Percentiles rank a stretch among this genome's conserved stretches.
phyloP scores from a whole-genome alignment of 2,329 filamentous ascomycete species.

The Penicillium sp. region DNA sequence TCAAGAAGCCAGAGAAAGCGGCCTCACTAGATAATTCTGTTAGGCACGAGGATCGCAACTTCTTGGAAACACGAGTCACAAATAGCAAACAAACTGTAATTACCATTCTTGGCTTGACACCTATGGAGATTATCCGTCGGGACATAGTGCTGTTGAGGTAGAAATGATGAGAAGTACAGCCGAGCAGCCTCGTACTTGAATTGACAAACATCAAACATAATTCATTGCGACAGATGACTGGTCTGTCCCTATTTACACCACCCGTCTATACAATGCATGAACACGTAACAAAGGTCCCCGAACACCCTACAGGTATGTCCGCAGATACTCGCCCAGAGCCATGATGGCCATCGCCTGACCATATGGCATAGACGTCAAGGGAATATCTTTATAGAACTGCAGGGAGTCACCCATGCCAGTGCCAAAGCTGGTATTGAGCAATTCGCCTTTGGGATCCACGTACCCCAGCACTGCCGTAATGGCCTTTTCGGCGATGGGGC shows the following conservation, averaged over 20 bases:
- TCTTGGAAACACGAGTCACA: too few species aligned
- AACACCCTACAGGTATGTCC: conserved; percentile 54
- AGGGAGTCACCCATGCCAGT: conserved; percentile 74
- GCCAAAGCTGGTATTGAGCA: conserved; percentile 75
- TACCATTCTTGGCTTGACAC: too few species aligned
- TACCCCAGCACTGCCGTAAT: conserved; percentile 67
- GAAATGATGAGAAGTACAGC: too few species aligned
- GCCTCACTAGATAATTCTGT: too few species aligned
- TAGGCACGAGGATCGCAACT: too few species aligned
- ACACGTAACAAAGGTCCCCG: background rate
- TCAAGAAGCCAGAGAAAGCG: too few species aligned
- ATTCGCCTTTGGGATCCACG: conserved; percentile 67
- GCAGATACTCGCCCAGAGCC: conserved; percentile 72
- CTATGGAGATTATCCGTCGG: too few species aligned
- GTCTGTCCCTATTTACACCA: background rate
- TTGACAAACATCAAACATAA: background rate
- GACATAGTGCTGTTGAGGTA: too few species aligned
- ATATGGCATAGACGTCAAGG: conserved; percentile 78
- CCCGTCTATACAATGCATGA: conserved; percentile 3
- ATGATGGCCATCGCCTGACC: conserved; percentile 85
- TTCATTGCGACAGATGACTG: background rate
- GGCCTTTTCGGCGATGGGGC: conserved; percentile 64
- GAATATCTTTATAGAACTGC: conserved; percentile 77
- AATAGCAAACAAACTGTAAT: too few species aligned
- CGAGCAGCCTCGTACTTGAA: background rate